Evolutionary conservation across 306 rosid genomes (phyloP).

Genomic region (Begonia loranthoides): DNA sequence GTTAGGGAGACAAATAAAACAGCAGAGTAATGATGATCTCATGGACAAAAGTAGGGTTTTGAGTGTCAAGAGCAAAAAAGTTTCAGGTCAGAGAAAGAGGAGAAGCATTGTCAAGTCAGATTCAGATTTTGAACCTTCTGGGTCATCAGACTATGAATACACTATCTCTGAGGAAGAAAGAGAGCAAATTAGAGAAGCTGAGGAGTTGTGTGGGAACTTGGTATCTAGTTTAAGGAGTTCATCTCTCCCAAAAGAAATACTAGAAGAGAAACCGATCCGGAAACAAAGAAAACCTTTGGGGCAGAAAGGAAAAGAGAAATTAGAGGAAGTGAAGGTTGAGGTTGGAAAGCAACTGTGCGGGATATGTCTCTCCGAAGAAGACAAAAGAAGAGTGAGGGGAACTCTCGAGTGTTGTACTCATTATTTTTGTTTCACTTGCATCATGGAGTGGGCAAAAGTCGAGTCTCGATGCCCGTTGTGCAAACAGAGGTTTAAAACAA

Average conservation of each 20-base stretch:
- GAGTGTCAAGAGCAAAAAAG: constrained; percentile 22
- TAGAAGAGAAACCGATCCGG: constrained; percentile 21
- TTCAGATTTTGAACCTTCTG: constrained; percentile 42
- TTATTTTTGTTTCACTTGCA: constrained; percentile 83
- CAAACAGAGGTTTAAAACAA: constrained; percentile 87
- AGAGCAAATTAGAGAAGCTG: constrained; percentile 88
- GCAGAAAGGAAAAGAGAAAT: constrained; percentile 80
- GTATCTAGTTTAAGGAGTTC: constrained; percentile 41
- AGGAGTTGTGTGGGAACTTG: constrained; percentile 34
- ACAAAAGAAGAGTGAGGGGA: constrained; percentile 83
- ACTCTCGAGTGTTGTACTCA: constrained; percentile 81
- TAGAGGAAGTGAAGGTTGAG: constrained; percentile 50
- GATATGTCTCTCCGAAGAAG: constrained; percentile 89
- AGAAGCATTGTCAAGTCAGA: constrained; percentile 22
- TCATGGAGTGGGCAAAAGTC: constrained; percentile 98
- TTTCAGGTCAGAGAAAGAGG: constrained; percentile 25
- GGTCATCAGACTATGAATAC: constrained; percentile 54
- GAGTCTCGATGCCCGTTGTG: constrained; percentile 97
- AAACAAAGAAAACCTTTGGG: constrained; percentile 39
- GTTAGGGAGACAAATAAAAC: constrained; percentile 21
- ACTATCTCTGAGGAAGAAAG: constrained; percentile 98
- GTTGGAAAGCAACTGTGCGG: constrained; percentile 79
- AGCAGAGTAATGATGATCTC: constrained; percentile 31
- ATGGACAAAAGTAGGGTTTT: constrained; percentile 19
- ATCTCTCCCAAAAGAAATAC: constrained; percentile 20